Evolutionary conservation across 345 rosid genomes (phyloP).

Genomic region (Litchi chinensis): DNA sequence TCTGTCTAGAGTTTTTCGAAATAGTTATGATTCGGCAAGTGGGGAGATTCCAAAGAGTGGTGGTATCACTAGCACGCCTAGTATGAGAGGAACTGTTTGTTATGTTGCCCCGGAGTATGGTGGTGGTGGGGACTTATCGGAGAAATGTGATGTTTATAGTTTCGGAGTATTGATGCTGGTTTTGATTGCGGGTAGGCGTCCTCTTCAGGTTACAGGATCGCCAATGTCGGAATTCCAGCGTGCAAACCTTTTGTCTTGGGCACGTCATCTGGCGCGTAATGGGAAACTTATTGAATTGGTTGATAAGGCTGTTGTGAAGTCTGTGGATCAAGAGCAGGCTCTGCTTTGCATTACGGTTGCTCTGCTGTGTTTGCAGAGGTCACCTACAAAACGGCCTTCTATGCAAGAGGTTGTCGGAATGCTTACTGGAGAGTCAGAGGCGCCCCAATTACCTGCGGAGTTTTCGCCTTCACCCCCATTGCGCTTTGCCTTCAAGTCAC

Average conservation of each 20-base stretch:
- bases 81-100: constrained; percentile 97
- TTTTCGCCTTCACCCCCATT: constrained; percentile 85
- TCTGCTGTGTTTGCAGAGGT: constrained; percentile 78
- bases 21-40: constrained; percentile 65
- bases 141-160: constrained; percentile 90
- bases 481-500: constrained; percentile 52
- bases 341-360: constrained; percentile 79
- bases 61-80: constrained; percentile 85
- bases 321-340: constrained; percentile 70
- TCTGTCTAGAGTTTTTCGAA: constrained; percentile 50
- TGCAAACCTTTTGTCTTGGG: constrained; percentile 93
- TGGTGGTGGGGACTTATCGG: constrained; percentile 71
- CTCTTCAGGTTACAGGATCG: constrained; percentile 73
- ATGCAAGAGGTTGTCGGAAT: constrained; percentile 82
- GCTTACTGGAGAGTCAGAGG: constrained; percentile 56
- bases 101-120: constrained; percentile 91
- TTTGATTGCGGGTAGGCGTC: constrained; percentile 83
- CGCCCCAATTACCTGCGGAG: constrained; percentile 74
- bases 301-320: constrained; percentile 57
- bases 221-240: constrained; percentile 80
- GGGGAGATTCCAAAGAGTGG: constrained; percentile 79
- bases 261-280: constrained; percentile 68
- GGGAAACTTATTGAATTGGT: constrained; percentile 82
- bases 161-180: constrained; percentile 79
- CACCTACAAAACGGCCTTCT: constrained; percentile 67